Conservation (phyloP, 108 stramenopile genomes). For the Cyclotella kingstonii region DNA sequence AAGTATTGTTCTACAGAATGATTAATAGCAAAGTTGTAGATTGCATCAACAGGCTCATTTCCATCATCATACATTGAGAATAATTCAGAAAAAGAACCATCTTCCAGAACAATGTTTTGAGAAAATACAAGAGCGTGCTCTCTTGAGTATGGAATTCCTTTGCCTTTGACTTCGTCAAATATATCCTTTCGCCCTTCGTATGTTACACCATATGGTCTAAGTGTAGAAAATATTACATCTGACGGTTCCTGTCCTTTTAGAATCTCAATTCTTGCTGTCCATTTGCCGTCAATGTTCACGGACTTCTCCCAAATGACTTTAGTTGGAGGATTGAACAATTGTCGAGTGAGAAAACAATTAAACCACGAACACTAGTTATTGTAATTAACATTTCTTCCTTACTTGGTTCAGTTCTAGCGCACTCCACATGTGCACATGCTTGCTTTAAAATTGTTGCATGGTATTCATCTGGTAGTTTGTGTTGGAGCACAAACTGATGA, state of each 20-base stretch:
- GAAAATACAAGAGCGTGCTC: constrained; percentile 34
- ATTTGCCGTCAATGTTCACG: constrained; percentile 23
- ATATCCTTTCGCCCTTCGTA: constrained; percentile 19
- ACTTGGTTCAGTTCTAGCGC: constrained; percentile 10
- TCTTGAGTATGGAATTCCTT: constrained; percentile 15
- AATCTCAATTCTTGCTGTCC: constrained; percentile 26
- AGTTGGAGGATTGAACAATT: background rate
- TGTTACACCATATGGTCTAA: constrained; percentile 26
- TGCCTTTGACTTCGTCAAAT: constrained; percentile 17
- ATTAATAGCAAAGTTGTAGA: constrained; percentile 35
- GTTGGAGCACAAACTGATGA: constrained; percentile 11
- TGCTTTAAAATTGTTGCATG: constrained; percentile 1
- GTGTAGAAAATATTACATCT: constrained; percentile 24
- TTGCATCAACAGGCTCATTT: constrained; percentile 39
- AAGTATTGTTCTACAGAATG: constrained; percentile 22
- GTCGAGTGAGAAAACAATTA: background rate
- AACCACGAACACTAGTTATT: background rate
- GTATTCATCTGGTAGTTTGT: constrained; percentile 5
- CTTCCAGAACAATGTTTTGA: constrained; percentile 17
- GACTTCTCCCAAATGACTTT: constrained; percentile 20
- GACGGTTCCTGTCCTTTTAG: constrained; percentile 32
- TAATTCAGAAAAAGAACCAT: constrained; percentile 13
- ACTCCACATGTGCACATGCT: constrained; percentile 17
- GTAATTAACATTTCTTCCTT: background rate
- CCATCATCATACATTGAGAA: constrained; percentile 44